These are phyloP conservation scores for Melanomma pulvis-pyrius DNA, from an alignment of 495 filamentous ascomycete species.

Conservation along the genomic window DNA sequence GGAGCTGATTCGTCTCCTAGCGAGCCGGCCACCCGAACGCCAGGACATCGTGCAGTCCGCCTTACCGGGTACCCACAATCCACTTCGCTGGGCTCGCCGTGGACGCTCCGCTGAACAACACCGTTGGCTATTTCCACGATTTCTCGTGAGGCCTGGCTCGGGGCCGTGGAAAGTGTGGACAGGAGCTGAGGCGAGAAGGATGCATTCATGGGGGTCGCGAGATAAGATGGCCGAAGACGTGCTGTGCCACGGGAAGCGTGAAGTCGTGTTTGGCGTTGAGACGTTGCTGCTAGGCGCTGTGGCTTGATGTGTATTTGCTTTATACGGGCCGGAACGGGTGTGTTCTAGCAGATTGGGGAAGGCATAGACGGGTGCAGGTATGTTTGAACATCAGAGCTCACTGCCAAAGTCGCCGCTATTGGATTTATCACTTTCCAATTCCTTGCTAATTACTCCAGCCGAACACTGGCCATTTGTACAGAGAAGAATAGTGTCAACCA, in stretches of 20 bases:
- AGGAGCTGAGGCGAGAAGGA: background rate
- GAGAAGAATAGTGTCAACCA: too few species aligned
- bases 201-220: background rate
- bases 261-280: background rate
- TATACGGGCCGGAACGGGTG: background rate
- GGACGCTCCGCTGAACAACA: background rate
- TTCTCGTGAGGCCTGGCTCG: background rate
- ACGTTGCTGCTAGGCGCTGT: conserved; percentile 9
- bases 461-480: too few species aligned
- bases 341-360: background rate
- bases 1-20: conserved; percentile 17
- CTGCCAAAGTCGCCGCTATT: too few species aligned
- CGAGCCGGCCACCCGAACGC: conserved; percentile 25
- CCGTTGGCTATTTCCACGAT: background rate
- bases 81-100: background rate
- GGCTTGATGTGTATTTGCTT: conserved; percentile 7
- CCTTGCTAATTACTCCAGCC: background rate
- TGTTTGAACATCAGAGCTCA: background rate
- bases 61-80: conserved; percentile 1
- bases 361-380: background rate
- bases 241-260: conserved; percentile 5
- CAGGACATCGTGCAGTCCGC: conserved; percentile 18
- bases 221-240: background rate
- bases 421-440: too few species aligned
- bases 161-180: conserved; percentile 7